Conservation (phyloP, 345 rosid species). For the Heritiera littoralis region DNA sequence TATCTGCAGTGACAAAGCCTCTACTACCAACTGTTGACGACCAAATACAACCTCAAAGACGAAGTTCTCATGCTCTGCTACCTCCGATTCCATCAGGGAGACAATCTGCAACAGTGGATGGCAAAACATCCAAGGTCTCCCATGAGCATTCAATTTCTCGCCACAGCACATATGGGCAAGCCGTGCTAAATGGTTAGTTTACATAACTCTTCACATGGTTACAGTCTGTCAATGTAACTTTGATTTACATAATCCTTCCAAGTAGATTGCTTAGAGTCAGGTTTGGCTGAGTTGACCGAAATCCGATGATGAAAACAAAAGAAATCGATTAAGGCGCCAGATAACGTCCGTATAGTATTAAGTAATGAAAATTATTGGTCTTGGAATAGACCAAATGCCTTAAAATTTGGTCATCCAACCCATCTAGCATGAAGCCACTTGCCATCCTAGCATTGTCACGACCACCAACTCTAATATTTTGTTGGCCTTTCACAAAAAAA, state of each 20-base stretch:
- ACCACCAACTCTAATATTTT: not conserved
- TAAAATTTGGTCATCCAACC: not conserved
- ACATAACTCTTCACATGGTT: not conserved
- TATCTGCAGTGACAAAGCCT: slow-evolving; percentile 56
- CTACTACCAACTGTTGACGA: slow-evolving; percentile 45
- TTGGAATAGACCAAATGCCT: not conserved
- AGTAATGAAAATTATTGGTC: not conserved
- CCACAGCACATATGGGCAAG: slow-evolving; percentile 75
- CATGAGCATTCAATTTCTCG: slow-evolving; percentile 60
- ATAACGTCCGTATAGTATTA: not conserved
- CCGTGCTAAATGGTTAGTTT: slow-evolving; percentile 72
- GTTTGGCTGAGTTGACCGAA: too few relatives aligned
- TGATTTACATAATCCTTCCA: not conserved
- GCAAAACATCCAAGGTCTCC: slow-evolving; percentile 39
- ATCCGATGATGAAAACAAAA: too few relatives aligned
- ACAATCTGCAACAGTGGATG: slow-evolving; percentile 39
- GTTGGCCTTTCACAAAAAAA: not conserved
- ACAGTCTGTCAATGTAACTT: not conserved
- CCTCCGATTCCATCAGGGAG: slow-evolving; percentile 52
- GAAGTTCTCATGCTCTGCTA: slow-evolving; percentile 47
- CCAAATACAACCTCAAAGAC: slow-evolving; percentile 35
- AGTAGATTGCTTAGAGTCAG: too few relatives aligned
- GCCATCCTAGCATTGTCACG: not conserved
- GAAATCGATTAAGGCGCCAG: too few relatives aligned
- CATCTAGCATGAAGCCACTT: not conserved